Evolutionary conservation across 768 basidiomycete species (phyloP), one percentile per base, ranked within the genome.

Genomic region (Rhodotorula graminis): DNA sequence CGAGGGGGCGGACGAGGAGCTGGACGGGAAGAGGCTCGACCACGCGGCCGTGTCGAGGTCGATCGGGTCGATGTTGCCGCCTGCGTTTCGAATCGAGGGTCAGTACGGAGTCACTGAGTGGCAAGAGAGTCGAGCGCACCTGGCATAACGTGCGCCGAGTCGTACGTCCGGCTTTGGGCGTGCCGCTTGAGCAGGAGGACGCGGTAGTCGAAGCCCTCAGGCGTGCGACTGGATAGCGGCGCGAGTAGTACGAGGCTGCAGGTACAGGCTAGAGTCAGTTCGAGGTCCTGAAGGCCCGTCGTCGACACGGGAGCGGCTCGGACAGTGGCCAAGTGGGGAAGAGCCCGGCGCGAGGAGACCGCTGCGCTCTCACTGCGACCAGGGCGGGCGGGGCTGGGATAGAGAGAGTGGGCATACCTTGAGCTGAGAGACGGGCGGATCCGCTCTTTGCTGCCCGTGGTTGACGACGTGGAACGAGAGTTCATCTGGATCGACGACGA

Each of bases 131-230:
- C n/a, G 57, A 25, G 25, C 69, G 53, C 2, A 74, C 77, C 77
- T 2, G 77, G 77, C 25, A 78, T 75, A 25, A 78, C 77, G n/a
- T 67, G 61, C 3, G 75, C 77, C 14, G 25, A 27, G 18, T 71
- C 64, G 47, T 69, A 74, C 14, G 66, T 73, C 37, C 61, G 52
- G 15, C 58, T 58, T n/a, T 42, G 42, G 3, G 62, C 59, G 37
- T 64, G 46, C 9, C 77, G 67, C 47, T 76, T 64, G 25, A 78
- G 63, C 7, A 78, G 49, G 29, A 76, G 69, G 29, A 76, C 69
- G 19, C 67, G 62, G 65, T 78, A 78, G 61, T 78, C 75, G 62
- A 50, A 69, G 7, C 77, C 77, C 37, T 75, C 74, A 0, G 29
- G 9, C 0, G 69, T 63, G 3, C 49, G 64, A 3, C n/a, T n/a